These are phyloP conservation scores for Telopea speciosissima DNA, from an alignment of 177 flowering plant genomes.

Conservation along the genomic window DNA sequence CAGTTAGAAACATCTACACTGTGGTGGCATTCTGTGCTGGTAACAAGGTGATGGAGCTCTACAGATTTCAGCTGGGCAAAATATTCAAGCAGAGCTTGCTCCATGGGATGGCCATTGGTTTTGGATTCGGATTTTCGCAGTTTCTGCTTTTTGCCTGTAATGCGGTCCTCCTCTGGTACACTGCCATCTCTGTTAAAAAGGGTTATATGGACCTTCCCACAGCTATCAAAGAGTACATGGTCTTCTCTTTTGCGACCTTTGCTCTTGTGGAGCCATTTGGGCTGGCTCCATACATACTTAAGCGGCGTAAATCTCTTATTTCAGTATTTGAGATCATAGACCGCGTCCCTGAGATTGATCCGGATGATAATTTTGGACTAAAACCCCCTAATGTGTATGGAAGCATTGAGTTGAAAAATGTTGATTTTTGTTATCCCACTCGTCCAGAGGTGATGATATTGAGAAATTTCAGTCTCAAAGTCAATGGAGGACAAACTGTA, in stretches of 20 bases:
- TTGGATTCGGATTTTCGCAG: constrained; percentile 92
- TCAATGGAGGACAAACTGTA: constrained; percentile 89
- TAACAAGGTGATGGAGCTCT: constrained; percentile 92
- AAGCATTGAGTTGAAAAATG: constrained; percentile 78
- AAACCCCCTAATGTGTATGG: constrained; percentile 94
- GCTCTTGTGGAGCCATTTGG: constrained; percentile 98
- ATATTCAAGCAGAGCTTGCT: constrained; percentile 77
- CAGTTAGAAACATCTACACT: constrained; percentile 96
- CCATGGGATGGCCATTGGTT: constrained; percentile 88
- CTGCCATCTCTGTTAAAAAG: constrained; percentile 58
- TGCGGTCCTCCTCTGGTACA: constrained; percentile 94
- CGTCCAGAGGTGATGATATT: constrained; percentile 78
- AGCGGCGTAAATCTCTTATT: constrained; percentile 70
- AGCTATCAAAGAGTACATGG: constrained; percentile 89
- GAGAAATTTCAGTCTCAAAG: constrained; percentile 90
- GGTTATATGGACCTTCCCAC: constrained; percentile 37
- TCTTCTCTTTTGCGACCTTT: constrained; percentile 95
- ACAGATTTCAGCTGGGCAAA: constrained; percentile 55
- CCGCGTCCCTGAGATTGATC: constrained; percentile 83
- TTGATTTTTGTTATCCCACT: constrained; percentile 89
- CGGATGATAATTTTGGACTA: constrained; percentile 74
- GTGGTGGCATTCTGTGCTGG: constrained; percentile 98
- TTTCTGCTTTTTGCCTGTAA: constrained; percentile 94
- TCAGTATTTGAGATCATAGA: constrained; percentile 96
- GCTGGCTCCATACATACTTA: constrained; percentile 96